Evolutionary conservation across 2,329 filamentous ascomycete genomes (phyloP).

Genomic region (Colletotrichum musicola): DNA sequence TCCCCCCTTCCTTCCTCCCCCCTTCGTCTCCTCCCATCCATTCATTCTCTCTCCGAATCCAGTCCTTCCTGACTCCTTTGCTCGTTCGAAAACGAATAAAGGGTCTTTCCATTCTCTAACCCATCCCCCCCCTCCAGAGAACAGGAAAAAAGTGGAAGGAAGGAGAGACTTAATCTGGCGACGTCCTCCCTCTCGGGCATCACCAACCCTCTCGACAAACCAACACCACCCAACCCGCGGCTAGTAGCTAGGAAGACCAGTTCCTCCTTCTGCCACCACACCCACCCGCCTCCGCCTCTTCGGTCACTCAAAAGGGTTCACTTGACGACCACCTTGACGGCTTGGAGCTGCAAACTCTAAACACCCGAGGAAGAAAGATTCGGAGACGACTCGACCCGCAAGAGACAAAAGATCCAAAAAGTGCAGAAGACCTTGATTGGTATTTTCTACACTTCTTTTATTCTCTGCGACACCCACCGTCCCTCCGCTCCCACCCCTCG

Average conservation of each 20-base stretch:
- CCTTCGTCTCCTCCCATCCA: conserved; percentile 62
- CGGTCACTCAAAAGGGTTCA: conserved; percentile 30
- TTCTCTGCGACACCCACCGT: conserved; percentile 14
- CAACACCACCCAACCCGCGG: conserved; percentile 18
- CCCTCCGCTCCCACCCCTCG: conserved; percentile 31
- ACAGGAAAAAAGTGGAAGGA: conserved; percentile 41
- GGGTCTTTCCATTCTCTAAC: conserved; percentile 40
- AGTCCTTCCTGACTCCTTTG: conserved; percentile 60
- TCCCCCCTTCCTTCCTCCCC: conserved; percentile 53
- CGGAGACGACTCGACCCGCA: conserved; percentile 41
- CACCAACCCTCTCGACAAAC: conserved; percentile 23
- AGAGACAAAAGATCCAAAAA: conserved; percentile 46
- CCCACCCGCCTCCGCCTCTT: conserved; percentile 27
- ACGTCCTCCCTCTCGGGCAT: conserved; percentile 44
- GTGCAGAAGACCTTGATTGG: conserved; percentile 53
- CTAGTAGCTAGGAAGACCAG: conserved; percentile 20
- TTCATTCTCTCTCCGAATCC: conserved; percentile 62
- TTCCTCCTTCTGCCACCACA: conserved; percentile 1
- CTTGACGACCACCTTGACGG: conserved; percentile 27
- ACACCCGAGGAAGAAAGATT: conserved; percentile 14
- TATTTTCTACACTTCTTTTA: conserved; percentile 50
- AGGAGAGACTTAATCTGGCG: conserved; percentile 39
- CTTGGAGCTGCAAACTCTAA: conserved; percentile 27
- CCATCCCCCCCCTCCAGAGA: conserved; percentile 28
- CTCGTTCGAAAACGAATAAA: conserved; percentile 42